Evolutionary conservation across 208 protist genomes (phyloP).

Genomic region (Trypanosoma avium): DNA sequence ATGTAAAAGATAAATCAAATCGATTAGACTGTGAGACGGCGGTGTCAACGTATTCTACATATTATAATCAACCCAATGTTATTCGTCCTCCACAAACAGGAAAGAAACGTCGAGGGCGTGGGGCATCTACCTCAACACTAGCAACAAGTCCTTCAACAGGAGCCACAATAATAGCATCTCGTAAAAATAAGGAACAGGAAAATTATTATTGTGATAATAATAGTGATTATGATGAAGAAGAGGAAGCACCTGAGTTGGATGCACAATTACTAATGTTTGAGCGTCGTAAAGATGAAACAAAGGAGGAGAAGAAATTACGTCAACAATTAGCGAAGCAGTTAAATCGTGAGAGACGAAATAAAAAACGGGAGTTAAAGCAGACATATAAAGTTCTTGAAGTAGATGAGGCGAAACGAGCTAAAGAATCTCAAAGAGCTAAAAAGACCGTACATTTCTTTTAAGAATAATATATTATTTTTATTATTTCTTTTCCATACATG

Average conservation of each 20-base stretch:
- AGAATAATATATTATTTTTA: background rate
- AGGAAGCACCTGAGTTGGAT: background rate
- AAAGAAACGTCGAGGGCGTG: constrained; percentile 25
- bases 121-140: background rate
- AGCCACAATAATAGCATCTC: constrained; percentile 14
- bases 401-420: constrained; percentile 54
- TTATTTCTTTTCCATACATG: too few relatives aligned
- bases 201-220: too few relatives aligned
- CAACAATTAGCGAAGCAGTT: constrained; percentile 75
- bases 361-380: constrained; percentile 77
- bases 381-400: constrained; percentile 75
- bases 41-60: constrained; percentile 72
- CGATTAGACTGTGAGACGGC: constrained; percentile 85
- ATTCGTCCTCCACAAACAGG: constrained; percentile 47
- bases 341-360: constrained; percentile 68
- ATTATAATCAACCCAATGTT: constrained; percentile 90
- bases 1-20: constrained; percentile 35
- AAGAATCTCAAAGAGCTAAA: constrained; percentile 37
- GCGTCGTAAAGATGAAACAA: constrained; percentile 68
- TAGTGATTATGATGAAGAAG: constrained; percentile 27
- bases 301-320: constrained; percentile 82
- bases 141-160: background rate
- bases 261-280: constrained; percentile 9
- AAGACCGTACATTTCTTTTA: constrained; percentile 72
- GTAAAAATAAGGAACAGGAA: too few relatives aligned